Conservation (phyloP, 371 early-diverging fungal genomes). For the Basidiobolus meristosporus region DNA sequence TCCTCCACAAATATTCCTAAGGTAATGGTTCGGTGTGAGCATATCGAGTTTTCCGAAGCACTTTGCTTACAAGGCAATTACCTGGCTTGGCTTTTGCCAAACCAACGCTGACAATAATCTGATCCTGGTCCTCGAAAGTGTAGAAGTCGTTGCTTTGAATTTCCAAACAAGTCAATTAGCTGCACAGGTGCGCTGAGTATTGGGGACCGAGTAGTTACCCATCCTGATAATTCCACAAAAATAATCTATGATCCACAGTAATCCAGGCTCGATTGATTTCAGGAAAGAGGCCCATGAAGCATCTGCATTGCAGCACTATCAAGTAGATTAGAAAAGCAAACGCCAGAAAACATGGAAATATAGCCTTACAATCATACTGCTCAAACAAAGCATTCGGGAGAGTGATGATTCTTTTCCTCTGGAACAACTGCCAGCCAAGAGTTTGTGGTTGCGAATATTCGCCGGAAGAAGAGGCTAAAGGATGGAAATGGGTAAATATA, state of each 20-base stretch:
- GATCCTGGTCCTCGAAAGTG: slow-evolving; percentile 60
- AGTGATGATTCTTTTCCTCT: slow-evolving; percentile 20
- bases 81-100: slow-evolving; percentile 53
- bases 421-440: slow-evolving; percentile 21
- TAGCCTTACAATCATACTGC: slow-evolving; percentile 35
- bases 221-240: slow-evolving; percentile 71
- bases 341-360: neutral
- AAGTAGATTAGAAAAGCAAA: neutral
- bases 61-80: slow-evolving; percentile 3
- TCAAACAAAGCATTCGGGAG: slow-evolving; percentile 49
- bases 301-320: slow-evolving; percentile 41
- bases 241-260: slow-evolving; percentile 65
- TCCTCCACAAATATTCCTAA: slow-evolving; percentile 54
- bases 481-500: neutral
- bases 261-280: slow-evolving; percentile 79
- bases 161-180: neutral
- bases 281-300: slow-evolving; percentile 76
- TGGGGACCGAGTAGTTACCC: slow-evolving; percentile 11
- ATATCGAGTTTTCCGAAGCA: neutral
- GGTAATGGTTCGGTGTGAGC: neutral
- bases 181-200: neutral
- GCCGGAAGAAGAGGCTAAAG: slow-evolving; percentile 4
- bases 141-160: slow-evolving; percentile 30
- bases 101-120: slow-evolving; percentile 63
- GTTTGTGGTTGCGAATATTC: neutral